Conservation (phyloP, 371 early-diverging fungal genomes). For the Mucor lusitanicus region DNA sequence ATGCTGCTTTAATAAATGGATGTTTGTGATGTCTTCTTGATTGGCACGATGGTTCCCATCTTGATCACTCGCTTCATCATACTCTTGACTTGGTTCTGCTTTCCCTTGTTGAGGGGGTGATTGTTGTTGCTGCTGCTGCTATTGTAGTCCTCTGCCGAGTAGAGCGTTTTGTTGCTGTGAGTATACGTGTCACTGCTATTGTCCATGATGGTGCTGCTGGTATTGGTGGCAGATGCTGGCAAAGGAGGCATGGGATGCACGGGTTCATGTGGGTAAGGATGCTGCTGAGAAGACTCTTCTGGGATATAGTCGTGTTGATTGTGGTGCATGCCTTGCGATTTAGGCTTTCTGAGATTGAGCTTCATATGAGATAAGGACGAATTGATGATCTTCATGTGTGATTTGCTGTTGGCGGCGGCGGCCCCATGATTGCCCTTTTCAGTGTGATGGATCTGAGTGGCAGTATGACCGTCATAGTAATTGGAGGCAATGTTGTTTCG, state of each 20-base stretch:
- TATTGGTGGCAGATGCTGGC: not conserved
- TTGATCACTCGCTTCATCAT: constrained; percentile 44
- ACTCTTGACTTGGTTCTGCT: constrained; percentile 31
- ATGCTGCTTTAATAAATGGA: constrained; percentile 11
- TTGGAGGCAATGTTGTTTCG: not conserved
- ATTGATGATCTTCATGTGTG: constrained; percentile 14
- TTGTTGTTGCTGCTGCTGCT: not conserved
- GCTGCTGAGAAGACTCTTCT: not conserved
- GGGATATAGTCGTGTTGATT: not conserved
- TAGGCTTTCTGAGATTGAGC: constrained; percentile 13
- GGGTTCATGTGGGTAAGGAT: not conserved
- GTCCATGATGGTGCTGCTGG: not conserved
- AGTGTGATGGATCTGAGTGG: not conserved
- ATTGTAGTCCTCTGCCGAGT: not conserved
- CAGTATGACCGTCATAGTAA: not conserved
- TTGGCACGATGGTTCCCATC: constrained; percentile 24
- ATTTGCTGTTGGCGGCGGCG: not conserved
- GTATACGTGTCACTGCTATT: not conserved
- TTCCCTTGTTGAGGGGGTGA: not conserved
- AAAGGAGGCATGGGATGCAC: not conserved
- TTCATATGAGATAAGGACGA: constrained; percentile 16
- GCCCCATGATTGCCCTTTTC: not conserved
- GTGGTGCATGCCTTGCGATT: constrained; percentile 5
- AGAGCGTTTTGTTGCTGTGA: not conserved
- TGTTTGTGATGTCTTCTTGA: constrained; percentile 11